These are phyloP conservation scores for Emericellopsis terricola DNA, from an alignment of 495 filamentous ascomycete species.

Conservation along the genomic window DNA sequence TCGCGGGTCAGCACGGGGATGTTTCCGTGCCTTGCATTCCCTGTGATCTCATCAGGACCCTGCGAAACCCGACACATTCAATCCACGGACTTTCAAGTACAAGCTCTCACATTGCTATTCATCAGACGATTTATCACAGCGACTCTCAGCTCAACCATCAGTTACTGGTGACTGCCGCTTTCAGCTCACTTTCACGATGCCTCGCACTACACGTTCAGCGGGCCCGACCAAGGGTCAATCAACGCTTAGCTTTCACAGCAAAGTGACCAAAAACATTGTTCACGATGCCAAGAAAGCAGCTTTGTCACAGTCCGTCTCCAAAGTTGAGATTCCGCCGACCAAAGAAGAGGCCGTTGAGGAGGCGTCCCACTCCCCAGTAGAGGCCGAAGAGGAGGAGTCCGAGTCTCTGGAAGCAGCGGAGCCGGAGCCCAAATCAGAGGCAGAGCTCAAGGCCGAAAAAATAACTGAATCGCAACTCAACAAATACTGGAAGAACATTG, in stretches of 20 bases:
- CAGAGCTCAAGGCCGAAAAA: conserved; percentile 36
- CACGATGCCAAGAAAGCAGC: conserved; percentile 29
- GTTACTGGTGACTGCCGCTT: too few species aligned
- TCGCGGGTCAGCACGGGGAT: too few species aligned
- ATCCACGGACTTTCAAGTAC: too few species aligned
- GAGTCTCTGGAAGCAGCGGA: conserved; percentile 2
- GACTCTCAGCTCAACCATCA: too few species aligned
- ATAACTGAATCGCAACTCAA: conserved; percentile 46
- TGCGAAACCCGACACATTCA: too few species aligned
- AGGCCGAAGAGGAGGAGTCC: conserved; percentile 5
- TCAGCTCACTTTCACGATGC: conserved; percentile 45
- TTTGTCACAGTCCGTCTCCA: conserved; percentile 24
- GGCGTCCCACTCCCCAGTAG: conserved; percentile 5
- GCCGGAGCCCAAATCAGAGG: conserved; percentile 19
- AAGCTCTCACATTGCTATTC: too few species aligned
- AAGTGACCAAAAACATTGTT: conserved; percentile 51
- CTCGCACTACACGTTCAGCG: conserved; percentile 42
- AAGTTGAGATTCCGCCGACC: conserved; percentile 22
- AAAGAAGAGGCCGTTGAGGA: conserved; percentile 9
- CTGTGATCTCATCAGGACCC: too few species aligned
- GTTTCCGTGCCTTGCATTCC: too few species aligned
- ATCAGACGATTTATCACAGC: too few species aligned
- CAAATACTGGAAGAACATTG: conserved; percentile 53
- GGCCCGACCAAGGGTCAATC: conserved; percentile 36
- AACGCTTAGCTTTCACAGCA: conserved; percentile 57